phyloP scores from a whole-genome alignment of 2,329 filamentous ascomycete genomes.

The Gnomoniopsis smithogilvyi region DNA sequence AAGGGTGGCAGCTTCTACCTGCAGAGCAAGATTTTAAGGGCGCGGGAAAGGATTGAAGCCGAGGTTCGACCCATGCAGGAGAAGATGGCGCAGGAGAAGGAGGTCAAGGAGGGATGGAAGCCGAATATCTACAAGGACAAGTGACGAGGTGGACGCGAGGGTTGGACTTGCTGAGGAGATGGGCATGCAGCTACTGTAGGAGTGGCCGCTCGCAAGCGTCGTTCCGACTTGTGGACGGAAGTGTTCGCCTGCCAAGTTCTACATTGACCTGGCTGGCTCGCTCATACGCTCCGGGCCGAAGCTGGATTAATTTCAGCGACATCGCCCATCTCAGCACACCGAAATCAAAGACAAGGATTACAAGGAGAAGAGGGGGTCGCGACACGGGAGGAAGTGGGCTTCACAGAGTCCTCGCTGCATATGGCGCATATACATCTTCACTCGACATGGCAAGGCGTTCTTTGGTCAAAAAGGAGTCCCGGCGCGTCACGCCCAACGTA shows the following conservation, averaged over 20 bases:
- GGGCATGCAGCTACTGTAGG: not conserved
- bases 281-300: no score
- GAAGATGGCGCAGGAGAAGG: conserved; percentile 70
- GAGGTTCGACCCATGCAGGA: conserved; percentile 73
- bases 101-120: conserved; percentile 83
- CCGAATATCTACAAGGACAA: conserved; percentile 92
- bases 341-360: not conserved
- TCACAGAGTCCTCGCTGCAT: conserved; percentile 1
- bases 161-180: not conserved
- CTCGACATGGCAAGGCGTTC: conserved; percentile 19
- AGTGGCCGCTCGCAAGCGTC: not conserved
- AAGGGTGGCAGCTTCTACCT: conserved; percentile 98
- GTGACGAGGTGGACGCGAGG: conserved; percentile 34
- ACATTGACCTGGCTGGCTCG: not conserved
- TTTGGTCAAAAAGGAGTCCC: conserved; percentile 3
- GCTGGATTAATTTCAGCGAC: not conserved
- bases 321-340: not conserved
- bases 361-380: not conserved
- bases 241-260: no score
- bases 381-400: conserved; percentile 1
- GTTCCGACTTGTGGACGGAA: not conserved
- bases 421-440: conserved; percentile 17
- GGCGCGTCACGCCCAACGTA: not conserved
- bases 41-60: conserved; percentile 86
- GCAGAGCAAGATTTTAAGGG: conserved; percentile 92